Evolutionary conservation across 2,329 filamentous ascomycete genomes (phyloP), one percentile per base, ranked within the genome.

Genomic region (Epichloe glyceriae): DNA sequence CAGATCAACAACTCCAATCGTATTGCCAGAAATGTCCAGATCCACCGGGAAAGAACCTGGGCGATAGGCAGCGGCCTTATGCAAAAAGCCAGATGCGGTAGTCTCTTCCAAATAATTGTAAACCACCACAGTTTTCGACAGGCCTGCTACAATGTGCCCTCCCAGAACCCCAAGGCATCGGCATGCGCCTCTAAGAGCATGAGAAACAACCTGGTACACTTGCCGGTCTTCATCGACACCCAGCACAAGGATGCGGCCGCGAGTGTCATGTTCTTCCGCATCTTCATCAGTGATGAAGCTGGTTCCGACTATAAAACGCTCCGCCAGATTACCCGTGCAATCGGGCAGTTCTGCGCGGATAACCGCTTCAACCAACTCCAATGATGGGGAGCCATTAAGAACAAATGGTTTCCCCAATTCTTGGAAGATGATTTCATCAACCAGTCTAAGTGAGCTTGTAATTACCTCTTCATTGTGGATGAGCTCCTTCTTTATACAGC

Each of bases 231-330:
- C 79, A 47, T 87, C 85, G 33, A 97, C 80, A 47, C 94, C 90
- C 34, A 97, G 79, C 0, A 97, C 76, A 2, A 97, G 63, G 14
- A 98, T 86, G 12, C 91, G 82, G 1, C 93, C 93, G 38, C 79
- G 61, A 2, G 56, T 73, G 14, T 75, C 70, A 11, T 75, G 73
- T 17, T 65, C 61, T 19, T 67, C 70, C 17, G 69, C 68, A 10
- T 77, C 72, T 8, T 80, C 79, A 44, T 87, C 82, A 7, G 74
- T 73, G 42, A 91, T 63, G 59, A 85, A 90, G 50, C 86, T 86
- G 0, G 93, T 97, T 6, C 93, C 93, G 6, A 97, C 79, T n/a
- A 97, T 72, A 61, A 97, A 97, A 41, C 89, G 76, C 63, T 97
- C 90, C 0, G 76, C 77, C 5, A 67, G 63, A 30, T 74, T 70